Evolutionary conservation across 768 basidiomycete species (phyloP).

Genomic region (Podaxis pistillaris): DNA sequence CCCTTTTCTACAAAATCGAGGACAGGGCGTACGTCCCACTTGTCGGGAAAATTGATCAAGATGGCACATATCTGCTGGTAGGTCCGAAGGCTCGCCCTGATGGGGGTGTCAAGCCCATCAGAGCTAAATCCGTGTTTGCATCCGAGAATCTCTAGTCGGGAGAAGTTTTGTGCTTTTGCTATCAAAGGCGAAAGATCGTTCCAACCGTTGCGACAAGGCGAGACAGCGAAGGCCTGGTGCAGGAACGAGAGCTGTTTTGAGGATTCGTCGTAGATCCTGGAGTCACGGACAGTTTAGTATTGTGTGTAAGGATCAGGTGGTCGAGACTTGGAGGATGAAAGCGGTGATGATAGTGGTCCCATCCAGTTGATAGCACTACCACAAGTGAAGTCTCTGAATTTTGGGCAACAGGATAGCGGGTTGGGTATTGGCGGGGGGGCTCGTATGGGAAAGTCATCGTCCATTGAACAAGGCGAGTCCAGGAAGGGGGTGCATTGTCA

Average conservation of each 20-base stretch:
- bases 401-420: conserved; percentile 18
- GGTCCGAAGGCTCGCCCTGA: neutral
- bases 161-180: neutral
- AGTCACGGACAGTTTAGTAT: conserved; percentile 11
- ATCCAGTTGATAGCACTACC: conserved; percentile 19
- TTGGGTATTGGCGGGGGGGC: conserved; percentile 12
- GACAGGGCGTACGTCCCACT: conserved; percentile 16
- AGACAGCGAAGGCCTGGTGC: conserved; percentile 15
- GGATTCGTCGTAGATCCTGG: conserved; percentile 12
- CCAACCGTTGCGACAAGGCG: conserved; percentile 17
- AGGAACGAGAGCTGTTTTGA: conserved; percentile 18
- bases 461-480: conserved; percentile 18
- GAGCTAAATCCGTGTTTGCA: neutral
- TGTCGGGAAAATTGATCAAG: neutral
- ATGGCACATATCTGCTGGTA: neutral
- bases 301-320: conserved; percentile 16
- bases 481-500: conserved; percentile 17
- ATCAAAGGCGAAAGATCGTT: conserved; percentile 12
- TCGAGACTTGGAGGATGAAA: conserved; percentile 19
- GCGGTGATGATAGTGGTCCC: conserved; percentile 17
- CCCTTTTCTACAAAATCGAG: conserved; percentile 18
- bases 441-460: conserved; percentile 20
- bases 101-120: neutral
- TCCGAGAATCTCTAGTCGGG: neutral
- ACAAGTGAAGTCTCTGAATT: conserved; percentile 15